phyloP scores from a whole-genome alignment of 2,329 filamentous ascomycete species.

The Colletotrichum sp. region DNA sequence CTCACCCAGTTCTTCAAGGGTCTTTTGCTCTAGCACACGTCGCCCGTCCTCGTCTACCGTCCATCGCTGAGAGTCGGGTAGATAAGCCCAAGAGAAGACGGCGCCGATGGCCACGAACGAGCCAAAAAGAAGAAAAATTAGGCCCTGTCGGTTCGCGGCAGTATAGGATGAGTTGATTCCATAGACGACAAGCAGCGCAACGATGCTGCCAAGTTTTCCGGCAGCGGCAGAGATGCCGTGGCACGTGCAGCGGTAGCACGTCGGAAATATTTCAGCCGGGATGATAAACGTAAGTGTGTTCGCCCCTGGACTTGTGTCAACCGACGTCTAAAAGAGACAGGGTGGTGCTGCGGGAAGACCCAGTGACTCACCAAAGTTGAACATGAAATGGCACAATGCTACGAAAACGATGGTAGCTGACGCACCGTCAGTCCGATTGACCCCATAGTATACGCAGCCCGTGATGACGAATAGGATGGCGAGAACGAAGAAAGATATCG shows the following conservation, averaged over 20 bases:
- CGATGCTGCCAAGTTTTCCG: slow-evolving; percentile 62
- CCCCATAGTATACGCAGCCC: slow-evolving; percentile 53
- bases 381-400: slow-evolving; percentile 57
- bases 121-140: slow-evolving; percentile 56
- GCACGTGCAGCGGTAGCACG: slow-evolving; percentile 65
- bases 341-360: not conserved
- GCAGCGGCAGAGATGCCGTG: slow-evolving; percentile 66
- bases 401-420: slow-evolving; percentile 54
- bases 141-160: slow-evolving; percentile 46
- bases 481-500: slow-evolving; percentile 50
- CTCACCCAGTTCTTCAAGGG: slow-evolving; percentile 55
- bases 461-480: slow-evolving; percentile 52
- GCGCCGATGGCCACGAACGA: slow-evolving; percentile 53
- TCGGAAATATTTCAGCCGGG: slow-evolving; percentile 68
- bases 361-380: slow-evolving; percentile 52
- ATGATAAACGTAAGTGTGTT: slow-evolving; percentile 69
- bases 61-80: slow-evolving; percentile 51
- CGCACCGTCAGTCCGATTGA: slow-evolving; percentile 43
- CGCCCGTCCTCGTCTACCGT: slow-evolving; percentile 36
- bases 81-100: slow-evolving; percentile 55
- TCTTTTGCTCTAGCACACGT: slow-evolving; percentile 47
- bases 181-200: slow-evolving; percentile 54
- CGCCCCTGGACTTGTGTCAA: slow-evolving; percentile 43
- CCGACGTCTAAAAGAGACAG: not conserved
- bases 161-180: slow-evolving; percentile 51